Evolutionary conservation across 345 rosid genomes (phyloP), one percentile per base, ranked within the genome.

Genomic region (Syzygium aqueum): DNA sequence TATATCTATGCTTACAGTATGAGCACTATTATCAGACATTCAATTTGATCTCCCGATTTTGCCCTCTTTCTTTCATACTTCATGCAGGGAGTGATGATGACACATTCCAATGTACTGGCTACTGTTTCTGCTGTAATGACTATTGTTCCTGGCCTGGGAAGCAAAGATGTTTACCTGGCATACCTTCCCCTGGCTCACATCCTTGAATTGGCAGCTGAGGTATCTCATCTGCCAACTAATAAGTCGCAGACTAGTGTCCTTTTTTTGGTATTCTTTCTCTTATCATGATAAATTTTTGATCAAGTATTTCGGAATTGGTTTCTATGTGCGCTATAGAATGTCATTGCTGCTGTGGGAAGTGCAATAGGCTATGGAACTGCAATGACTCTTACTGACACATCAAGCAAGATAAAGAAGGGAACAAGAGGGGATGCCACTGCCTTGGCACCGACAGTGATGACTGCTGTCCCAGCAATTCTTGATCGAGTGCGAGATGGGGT

Each of bases 401-500:
- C 98, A 53, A 98, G 87, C 95, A 98, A 98, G 93, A 93, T 98
- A 67, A 98, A 96, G 90, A 94, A 57, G 84, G 99, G 99, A 88
- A 96, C 99, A 46, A 92, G 94, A 85, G 99, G 99, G 87, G 99
- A 98, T 91, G 99, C 96, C 85, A 88, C 96, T 21, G 95, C 90
- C 50, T 91, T 96, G 87, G 92, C 91, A 88, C 99, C 99, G 84
- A 96, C 99, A 27, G 87, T 98, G 85, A 94, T 98, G 99, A 93
- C 99, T 80, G 95, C 99, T 91, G 99, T 98, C 87, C 99, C 99
- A 84, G 99, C 99, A 90, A 96, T 98, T 91, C 98, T 98, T 84
- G 99, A 98, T 88, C 98, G 99, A 88, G 98, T 98, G 87, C 94
- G 96, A 88, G 99, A 96, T 91, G 99, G 99, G 85, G 99, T 98